These are phyloP conservation scores for Naganishia sp. DNA, from an alignment of 1,284 basidiomycete species.

Conservation along the genomic window DNA sequence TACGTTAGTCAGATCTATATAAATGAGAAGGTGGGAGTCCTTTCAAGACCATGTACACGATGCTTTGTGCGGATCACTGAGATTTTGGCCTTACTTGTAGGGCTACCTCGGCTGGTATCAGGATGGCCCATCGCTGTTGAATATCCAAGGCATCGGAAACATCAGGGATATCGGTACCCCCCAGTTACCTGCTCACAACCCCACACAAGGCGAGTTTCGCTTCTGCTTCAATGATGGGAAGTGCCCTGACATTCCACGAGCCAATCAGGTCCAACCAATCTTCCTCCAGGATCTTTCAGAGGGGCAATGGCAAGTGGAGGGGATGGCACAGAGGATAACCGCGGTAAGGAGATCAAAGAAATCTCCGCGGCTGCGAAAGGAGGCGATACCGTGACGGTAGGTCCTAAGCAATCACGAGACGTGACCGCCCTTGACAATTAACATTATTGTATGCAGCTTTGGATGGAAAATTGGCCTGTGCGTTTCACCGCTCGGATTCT, in stretches of 20 bases:
- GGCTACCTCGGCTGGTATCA: background rate
- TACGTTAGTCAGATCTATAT: background rate
- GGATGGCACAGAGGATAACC: background rate
- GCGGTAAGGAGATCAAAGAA: background rate
- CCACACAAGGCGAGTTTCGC: background rate
- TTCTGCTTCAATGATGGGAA: background rate
- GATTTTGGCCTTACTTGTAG: background rate
- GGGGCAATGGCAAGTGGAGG: background rate
- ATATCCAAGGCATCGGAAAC: background rate
- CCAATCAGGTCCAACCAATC: background rate
- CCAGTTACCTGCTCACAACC: background rate
- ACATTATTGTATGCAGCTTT: no score
- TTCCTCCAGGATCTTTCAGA: background rate
- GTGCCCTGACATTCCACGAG: background rate
- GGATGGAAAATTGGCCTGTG: conserved; percentile 11
- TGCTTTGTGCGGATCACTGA: background rate
- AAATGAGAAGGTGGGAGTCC: background rate
- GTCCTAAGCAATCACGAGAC: background rate
- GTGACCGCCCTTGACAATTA: background rate
- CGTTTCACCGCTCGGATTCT: background rate
- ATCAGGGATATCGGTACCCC: background rate
- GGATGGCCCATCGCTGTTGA: background rate
- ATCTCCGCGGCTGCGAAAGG: conserved; percentile 2
- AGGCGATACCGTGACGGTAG: conserved; percentile 11
- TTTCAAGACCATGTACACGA: background rate